Conservation (phyloP, 176 grass and related monocot species). For the Bolboschoenus planiculmis region DNA sequence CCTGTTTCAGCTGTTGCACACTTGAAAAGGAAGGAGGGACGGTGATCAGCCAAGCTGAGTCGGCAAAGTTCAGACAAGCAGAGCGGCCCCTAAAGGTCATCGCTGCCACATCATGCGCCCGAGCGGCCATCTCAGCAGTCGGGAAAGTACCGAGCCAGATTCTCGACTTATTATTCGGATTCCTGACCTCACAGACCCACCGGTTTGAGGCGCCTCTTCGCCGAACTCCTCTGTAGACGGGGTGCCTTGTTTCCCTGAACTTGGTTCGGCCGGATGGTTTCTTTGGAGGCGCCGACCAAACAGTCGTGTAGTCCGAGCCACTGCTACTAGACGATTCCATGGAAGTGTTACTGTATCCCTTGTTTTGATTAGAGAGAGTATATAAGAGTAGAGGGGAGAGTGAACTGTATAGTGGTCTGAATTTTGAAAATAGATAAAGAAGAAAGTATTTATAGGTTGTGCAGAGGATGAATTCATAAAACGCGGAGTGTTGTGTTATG, state of each 20-base stretch:
- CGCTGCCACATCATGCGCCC: conserved; percentile 19
- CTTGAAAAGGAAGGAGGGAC: background rate
- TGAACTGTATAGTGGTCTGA: background rate
- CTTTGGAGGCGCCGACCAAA: conserved; percentile 27
- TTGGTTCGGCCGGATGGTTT: conserved; percentile 57
- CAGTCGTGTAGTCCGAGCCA: background rate
- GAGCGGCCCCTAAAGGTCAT: conserved; percentile 27
- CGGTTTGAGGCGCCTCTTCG: conserved; percentile 31
- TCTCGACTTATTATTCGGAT: conserved; percentile 31
- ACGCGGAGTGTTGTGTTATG: background rate
- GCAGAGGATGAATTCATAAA: background rate
- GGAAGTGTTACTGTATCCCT: background rate
- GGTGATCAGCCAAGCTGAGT: conserved; percentile 39
- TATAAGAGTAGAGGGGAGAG: background rate
- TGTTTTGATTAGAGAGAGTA: background rate
- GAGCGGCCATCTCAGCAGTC: conserved; percentile 30
- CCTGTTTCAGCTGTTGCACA: conserved; percentile 28
- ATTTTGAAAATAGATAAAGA: background rate
- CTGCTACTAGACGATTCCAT: background rate
- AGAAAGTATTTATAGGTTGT: conserved; percentile 18
- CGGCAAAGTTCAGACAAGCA: conserved; percentile 43
- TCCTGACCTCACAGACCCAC: conserved; percentile 77
- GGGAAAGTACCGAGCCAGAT: conserved; percentile 33
- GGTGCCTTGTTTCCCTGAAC: conserved; percentile 84
- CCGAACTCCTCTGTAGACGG: conserved; percentile 72